phyloP scores from a whole-genome alignment of 768 basidiomycete genomes.

The Rhizopogon vesiculosus region DNA sequence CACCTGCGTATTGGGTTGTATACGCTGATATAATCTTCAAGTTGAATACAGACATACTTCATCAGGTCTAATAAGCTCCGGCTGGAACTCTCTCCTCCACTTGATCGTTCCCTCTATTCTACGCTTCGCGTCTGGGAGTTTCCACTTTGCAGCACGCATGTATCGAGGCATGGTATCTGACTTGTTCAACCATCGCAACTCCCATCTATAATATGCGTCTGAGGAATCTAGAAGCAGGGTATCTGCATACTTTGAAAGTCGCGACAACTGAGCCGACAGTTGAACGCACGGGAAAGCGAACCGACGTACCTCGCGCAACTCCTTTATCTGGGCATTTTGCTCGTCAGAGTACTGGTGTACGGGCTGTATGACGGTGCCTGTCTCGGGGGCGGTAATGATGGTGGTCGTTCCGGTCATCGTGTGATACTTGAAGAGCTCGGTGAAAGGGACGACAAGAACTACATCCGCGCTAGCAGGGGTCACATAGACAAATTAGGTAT shows the following conservation, averaged over 20 bases:
- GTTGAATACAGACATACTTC: conserved; percentile 37
- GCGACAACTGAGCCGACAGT: neutral
- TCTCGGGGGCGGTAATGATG: conserved; percentile 53
- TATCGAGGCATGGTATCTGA: conserved; percentile 67
- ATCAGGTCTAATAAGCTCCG: conserved; percentile 77
- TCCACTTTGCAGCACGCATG: conserved; percentile 86
- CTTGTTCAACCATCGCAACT: conserved; percentile 67
- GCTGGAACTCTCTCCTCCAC: conserved; percentile 83
- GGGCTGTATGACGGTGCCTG: conserved; percentile 49
- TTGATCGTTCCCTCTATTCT: conserved; percentile 75
- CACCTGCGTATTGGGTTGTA: conserved; percentile 31
- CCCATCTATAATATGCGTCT: conserved; percentile 76
- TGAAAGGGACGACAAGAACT: neutral
- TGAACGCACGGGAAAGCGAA: neutral
- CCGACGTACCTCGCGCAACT: conserved; percentile 52
- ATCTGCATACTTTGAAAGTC: conserved; percentile 52
- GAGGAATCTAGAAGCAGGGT: conserved; percentile 57
- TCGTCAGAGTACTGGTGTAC: conserved; percentile 57
- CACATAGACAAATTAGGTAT: neutral
- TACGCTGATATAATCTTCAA: neutral
- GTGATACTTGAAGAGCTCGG: neutral
- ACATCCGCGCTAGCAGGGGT: neutral
- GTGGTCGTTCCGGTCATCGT: conserved; percentile 37
- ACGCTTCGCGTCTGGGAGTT: conserved; percentile 68
- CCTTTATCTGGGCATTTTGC: conserved; percentile 55